Evolutionary conservation across 2,329 filamentous ascomycete genomes (phyloP).

Genomic region (Fusarium veterinarium): DNA sequence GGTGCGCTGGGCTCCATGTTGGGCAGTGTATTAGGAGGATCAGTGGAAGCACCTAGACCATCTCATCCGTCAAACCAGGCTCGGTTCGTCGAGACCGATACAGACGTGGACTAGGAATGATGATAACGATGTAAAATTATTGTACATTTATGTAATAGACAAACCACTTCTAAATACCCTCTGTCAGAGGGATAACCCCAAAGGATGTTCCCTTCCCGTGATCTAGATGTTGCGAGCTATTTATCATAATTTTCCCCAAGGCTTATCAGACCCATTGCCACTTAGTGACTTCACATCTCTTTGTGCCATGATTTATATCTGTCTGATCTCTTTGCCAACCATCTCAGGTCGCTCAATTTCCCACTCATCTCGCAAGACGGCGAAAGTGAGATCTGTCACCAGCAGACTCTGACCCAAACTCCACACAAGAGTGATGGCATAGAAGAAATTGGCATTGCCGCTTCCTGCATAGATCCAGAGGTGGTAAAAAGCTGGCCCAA

Average conservation of each 20-base stretch:
- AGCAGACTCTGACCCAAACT: slow-evolving; percentile 88
- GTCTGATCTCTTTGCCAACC: slow-evolving; percentile 86
- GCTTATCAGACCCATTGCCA: neutral
- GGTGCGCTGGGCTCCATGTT: slow-evolving; percentile 62
- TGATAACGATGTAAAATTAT: slow-evolving; percentile 32
- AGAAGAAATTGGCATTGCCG: slow-evolving; percentile 99
- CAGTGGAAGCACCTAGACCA: slow-evolving; percentile 21
- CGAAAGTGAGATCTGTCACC: slow-evolving; percentile 88
- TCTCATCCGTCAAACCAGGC: slow-evolving; percentile 31
- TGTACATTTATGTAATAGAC: slow-evolving; percentile 33
- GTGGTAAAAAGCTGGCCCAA: slow-evolving; percentile 96
- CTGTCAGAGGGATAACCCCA: slow-evolving; percentile 7
- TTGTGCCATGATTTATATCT: slow-evolving; percentile 69
- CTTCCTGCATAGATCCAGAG: slow-evolving; percentile 98
- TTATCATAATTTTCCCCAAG: neutral
- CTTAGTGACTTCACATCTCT: neutral
- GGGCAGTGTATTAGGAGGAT: slow-evolving; percentile 48
- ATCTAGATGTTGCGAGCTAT: slow-evolving; percentile 28
- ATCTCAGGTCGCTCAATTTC: slow-evolving; percentile 92
- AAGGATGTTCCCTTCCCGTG: slow-evolving; percentile 23
- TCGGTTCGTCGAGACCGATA: slow-evolving; percentile 50
- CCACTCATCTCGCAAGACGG: slow-evolving; percentile 91
- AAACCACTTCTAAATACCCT: slow-evolving; percentile 8
- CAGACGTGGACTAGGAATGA: slow-evolving; percentile 49
- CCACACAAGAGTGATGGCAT: slow-evolving; percentile 99